Conservation (phyloP, 139 green algal genomes). For the Penium margaritaceum region DNA sequence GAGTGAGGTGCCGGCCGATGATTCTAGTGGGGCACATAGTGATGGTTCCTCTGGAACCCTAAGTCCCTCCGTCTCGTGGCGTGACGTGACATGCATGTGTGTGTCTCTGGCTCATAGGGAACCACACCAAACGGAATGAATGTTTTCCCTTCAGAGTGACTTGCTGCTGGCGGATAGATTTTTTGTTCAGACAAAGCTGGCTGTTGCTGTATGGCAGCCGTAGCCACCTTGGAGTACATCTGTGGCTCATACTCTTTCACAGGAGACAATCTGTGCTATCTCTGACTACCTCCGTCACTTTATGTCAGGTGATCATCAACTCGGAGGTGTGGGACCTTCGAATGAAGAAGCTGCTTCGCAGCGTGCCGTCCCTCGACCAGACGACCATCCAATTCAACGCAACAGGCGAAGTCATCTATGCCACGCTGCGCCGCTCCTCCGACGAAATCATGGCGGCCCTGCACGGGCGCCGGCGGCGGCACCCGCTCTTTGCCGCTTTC, state of each 20-base stretch:
- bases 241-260: not conserved
- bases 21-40: not conserved
- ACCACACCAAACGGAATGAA: not conserved
- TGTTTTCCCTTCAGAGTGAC: not conserved
- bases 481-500: conserved; percentile 64
- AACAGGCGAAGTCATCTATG: conserved; percentile 52
- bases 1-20: not conserved
- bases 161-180: not conserved
- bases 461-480: conserved; percentile 42
- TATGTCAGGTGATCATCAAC: conserved; percentile 56
- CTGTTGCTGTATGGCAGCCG: too few species aligned
- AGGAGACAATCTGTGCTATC: not conserved
- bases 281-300: not conserved
- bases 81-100: not conserved
- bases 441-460: conserved; percentile 36
- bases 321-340: conserved; percentile 71
- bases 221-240: too few species aligned
- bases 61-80: not conserved
- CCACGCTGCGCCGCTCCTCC: conserved; percentile 41
- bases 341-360: conserved; percentile 58
- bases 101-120: not conserved
- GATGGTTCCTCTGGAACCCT: not conserved
- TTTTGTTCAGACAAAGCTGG: not conserved
- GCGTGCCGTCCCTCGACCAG: conserved; percentile 59
- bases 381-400: conserved; percentile 51